Percentiles rank a stretch among this genome's conserved stretches.
Conservation (phyloP, 495 filamentous ascomycete genomes). For the Talaromyces nanjingensis region DNA sequence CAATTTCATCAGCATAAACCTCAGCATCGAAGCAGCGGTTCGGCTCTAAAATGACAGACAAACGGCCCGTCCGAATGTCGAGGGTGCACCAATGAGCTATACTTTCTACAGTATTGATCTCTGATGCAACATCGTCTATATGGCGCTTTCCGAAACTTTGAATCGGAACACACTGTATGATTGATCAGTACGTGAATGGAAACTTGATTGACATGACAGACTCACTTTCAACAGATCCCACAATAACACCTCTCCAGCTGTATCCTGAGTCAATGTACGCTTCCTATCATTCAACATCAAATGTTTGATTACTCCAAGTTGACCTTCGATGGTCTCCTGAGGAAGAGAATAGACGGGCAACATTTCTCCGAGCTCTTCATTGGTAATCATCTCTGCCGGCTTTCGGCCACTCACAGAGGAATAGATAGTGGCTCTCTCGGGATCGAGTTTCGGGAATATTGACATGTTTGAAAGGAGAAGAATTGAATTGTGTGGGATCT, state of each 20-base stretch:
- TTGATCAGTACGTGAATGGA: constrained; percentile 7
- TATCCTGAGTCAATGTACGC: constrained; percentile 85
- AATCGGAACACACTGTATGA: constrained; percentile 66
- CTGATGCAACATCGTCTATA: constrained; percentile 82
- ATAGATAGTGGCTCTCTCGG: constrained; percentile 41
- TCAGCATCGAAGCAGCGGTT: constrained; percentile 98
- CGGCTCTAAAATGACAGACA: constrained; percentile 86
- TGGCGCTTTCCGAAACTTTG: constrained; percentile 86
- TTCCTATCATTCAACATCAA: constrained; percentile 85
- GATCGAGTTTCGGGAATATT: constrained; percentile 53
- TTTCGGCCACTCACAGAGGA: constrained; percentile 47
- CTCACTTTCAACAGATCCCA: constrained; percentile 86
- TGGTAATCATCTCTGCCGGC: constrained; percentile 53
- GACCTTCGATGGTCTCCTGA: constrained; percentile 84
- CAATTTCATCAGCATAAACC: constrained; percentile 86
- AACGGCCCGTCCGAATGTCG: constrained; percentile 82
- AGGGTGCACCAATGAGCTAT: constrained; percentile 94
- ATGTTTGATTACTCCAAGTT: constrained; percentile 92
- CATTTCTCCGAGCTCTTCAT: constrained; percentile 47
- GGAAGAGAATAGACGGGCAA: constrained; percentile 69
- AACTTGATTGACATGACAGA: background rate
- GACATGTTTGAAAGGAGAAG: constrained; percentile 80
- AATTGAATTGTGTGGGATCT: constrained; percentile 69
- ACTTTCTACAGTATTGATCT: constrained; percentile 81
- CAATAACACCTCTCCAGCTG: constrained; percentile 88